These are phyloP conservation scores for Orbilia blumenaviensis DNA, from an alignment of 2,329 filamentous ascomycete species.

Conservation along the genomic window DNA sequence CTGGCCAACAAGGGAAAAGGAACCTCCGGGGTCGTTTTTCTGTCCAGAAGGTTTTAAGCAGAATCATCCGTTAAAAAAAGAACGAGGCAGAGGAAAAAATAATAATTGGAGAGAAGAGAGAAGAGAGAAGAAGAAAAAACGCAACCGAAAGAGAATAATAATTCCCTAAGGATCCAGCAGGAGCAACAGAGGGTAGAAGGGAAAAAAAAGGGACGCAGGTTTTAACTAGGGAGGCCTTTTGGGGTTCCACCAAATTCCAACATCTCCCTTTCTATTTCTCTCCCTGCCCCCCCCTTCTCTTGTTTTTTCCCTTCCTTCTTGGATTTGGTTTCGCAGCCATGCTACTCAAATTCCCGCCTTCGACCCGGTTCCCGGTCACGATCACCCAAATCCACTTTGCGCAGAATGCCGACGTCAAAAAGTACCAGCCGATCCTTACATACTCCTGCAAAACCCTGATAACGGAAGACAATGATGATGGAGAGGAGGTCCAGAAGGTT, in stretches of 20 bases:
- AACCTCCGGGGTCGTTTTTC: conserved; percentile 42
- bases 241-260: conserved; percentile 11
- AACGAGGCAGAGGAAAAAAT: no score
- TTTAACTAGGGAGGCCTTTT: no score
- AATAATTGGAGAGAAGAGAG: no score
- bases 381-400: conserved; percentile 83
- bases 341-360: conserved; percentile 57
- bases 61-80: not conserved
- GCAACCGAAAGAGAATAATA: no score
- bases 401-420: conserved; percentile 77
- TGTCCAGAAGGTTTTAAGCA: conserved; percentile 15
- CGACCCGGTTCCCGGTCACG: conserved; percentile 88
- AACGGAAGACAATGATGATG: conserved; percentile 74
- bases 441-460: conserved; percentile 84
- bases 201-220: not conserved
- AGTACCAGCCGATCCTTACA: conserved; percentile 80
- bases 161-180: no score
- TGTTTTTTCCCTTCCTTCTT: no score
- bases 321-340: conserved; percentile 37
- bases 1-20: conserved; percentile 30
- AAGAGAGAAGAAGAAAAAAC: not conserved
- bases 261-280: conserved; percentile 12
- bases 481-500: conserved; percentile 75
- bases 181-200: no score
- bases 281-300: not conserved